These are phyloP conservation scores for Staphylotrichum tortipilum DNA, from an alignment of 495 filamentous ascomycete genomes.

Conservation along the genomic window DNA sequence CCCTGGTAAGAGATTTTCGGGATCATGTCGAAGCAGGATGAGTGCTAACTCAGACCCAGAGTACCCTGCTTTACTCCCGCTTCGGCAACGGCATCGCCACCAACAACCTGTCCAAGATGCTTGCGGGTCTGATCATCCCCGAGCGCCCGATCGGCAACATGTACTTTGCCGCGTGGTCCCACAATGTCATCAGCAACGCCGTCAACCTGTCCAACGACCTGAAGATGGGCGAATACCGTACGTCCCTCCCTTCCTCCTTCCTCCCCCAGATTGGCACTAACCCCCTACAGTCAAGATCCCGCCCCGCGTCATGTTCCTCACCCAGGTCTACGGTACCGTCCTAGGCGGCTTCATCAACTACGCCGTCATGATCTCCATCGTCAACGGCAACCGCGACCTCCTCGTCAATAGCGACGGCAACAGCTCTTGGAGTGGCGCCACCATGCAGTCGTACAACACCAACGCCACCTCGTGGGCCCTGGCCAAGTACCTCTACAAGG, in stretches of 20 bases:
- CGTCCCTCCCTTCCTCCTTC: neutral
- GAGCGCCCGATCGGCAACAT: slow-evolving; percentile 32
- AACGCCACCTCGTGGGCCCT: slow-evolving; percentile 35
- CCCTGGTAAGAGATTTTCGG: slow-evolving; percentile 19
- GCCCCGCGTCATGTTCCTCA: slow-evolving; percentile 33
- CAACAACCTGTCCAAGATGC: slow-evolving; percentile 34
- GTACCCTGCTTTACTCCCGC: slow-evolving; percentile 23
- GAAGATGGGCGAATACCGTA: slow-evolving; percentile 28
- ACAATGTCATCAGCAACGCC: slow-evolving; percentile 17
- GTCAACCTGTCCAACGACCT: slow-evolving; percentile 25
- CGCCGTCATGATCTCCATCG: slow-evolving; percentile 33
- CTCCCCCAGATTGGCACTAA: neutral
- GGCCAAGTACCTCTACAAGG: slow-evolving; percentile 34
- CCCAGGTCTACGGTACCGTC: slow-evolving; percentile 35
- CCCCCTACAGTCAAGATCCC: slow-evolving; percentile 33
- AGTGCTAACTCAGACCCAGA: slow-evolving; percentile 4
- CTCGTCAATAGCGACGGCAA: slow-evolving; percentile 26
- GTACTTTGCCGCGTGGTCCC: slow-evolving; percentile 26
- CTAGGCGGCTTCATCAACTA: slow-evolving; percentile 37
- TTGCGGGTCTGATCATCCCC: slow-evolving; percentile 28
- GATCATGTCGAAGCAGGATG: neutral
- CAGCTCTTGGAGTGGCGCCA: slow-evolving; percentile 31
- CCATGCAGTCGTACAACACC: slow-evolving; percentile 32
- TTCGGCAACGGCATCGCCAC: slow-evolving; percentile 32
- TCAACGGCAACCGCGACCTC: slow-evolving; percentile 23